These are phyloP conservation scores for Tetrahymena malaccensis DNA, from an alignment of 73 alveolate genomes.

Conservation along the genomic window DNA sequence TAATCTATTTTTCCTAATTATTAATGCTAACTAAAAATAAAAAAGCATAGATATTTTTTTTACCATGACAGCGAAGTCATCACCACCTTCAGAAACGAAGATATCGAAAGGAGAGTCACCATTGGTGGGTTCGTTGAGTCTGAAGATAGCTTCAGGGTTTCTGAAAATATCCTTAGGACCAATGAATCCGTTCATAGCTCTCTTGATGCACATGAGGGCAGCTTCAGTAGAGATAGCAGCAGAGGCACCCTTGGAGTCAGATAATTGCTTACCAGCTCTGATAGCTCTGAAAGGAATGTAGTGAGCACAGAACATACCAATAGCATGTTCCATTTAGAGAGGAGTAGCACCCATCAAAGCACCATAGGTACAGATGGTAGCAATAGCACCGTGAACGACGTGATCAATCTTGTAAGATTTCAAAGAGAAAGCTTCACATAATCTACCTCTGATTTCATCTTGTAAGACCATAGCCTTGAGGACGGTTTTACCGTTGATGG, in stretches of 20 bases:
- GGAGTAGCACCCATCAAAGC: constrained; percentile 75
- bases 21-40: background rate
- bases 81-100: constrained; percentile 51
- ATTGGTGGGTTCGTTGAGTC: constrained; percentile 29
- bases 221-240: constrained; percentile 84
- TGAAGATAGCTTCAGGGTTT: constrained; percentile 86
- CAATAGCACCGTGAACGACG: constrained; percentile 93
- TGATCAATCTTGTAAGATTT: constrained; percentile 81
- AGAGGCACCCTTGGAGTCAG: constrained; percentile 63
- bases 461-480: constrained; percentile 76
- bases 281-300: constrained; percentile 95
- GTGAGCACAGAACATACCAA: constrained; percentile 87
- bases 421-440: constrained; percentile 82
- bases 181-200: constrained; percentile 84
- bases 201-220: constrained; percentile 52
- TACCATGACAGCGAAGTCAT: constrained; percentile 73
- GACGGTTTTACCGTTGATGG: constrained; percentile 53
- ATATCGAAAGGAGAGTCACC: constrained; percentile 70
- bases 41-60: background rate
- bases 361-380: constrained; percentile 74
- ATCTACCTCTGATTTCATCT: constrained; percentile 96
- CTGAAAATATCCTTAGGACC: constrained; percentile 95
- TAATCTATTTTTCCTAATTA: background rate
- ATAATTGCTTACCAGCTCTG: constrained; percentile 78
- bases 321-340: constrained; percentile 80